Base-by-base conservation (phyloP, 2,329 filamentous ascomycete genomes). In the Cladorrhinum sp. region DNA sequence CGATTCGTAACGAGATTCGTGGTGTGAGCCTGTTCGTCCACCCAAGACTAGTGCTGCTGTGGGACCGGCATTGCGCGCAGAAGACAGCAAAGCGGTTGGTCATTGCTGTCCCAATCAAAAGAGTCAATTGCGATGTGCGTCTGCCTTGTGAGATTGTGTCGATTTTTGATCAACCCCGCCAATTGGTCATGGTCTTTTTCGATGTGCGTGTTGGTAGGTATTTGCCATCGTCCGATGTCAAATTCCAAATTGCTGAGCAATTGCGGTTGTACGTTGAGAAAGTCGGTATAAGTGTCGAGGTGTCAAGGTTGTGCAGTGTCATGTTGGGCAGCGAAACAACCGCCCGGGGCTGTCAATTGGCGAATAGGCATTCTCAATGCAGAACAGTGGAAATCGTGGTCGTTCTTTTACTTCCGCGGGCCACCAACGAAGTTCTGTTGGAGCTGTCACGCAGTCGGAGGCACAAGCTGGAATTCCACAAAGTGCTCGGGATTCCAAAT, bases 61-160 rank as follows among this genome's bases (percentile, higher is more conserved):
- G 41, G n/a, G n/a, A n/a, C n/a, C n/a, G n/a, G n/a, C n/a, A n/a
- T n/a, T n/a, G n/a, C n/a, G n/a, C n/a, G n/a, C n/a, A n/a, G n/a
- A n/a, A n/a, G n/a, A 5, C 41, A 45, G n/a, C 41, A 45, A 45
- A 60, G 61, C 61, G 58, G 51, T 50, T 49, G 54, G 41, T 13
- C 41, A 23, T 24, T 23, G 50, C 50, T 60, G 58, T 24, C 13
- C 61, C 61, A 63, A 60, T 62, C 57, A 22, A n/a, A 55, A 22
- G 10, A 54, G 32, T 36, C 51, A 53, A 53, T 53, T 20, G n/a
- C 16, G 16, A 20, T 2, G 25, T 25, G n/a, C 6, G 41, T 45
- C 41, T 45, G 32, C 32, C 32, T 36, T 36, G 32, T 36, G 32
- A 36, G 41, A 45, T 18, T 41, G 7, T 41, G 36, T 16, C n/a